Evolutionary conservation across 1,284 basidiomycete genomes (phyloP).

Genomic region (Inonotus obliquus): DNA sequence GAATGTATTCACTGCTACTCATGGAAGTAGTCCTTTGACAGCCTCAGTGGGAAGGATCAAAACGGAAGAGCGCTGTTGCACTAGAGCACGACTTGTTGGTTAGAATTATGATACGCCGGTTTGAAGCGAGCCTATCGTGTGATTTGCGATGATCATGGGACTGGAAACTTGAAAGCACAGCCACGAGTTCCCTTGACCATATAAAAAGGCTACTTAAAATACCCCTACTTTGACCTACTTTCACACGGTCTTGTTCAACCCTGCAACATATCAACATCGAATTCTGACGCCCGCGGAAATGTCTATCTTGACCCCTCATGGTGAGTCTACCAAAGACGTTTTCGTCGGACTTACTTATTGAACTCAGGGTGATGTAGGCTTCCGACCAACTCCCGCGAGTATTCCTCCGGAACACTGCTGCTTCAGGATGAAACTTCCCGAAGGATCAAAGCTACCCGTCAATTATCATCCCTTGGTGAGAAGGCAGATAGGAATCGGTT

Average conservation of each 20-base stretch:
- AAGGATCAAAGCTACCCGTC: constrained; percentile 36
- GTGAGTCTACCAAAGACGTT: not conserved
- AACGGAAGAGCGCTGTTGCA: not conserved
- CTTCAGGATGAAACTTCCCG: constrained; percentile 41
- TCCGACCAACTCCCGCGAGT: constrained; percentile 58
- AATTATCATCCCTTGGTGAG: constrained; percentile 62
- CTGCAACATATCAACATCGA: not conserved
- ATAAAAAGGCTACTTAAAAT: not conserved
- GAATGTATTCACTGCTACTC: not conserved
- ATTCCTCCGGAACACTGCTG: constrained; percentile 48
- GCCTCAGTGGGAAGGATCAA: too few relatives aligned
- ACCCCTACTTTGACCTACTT: too few relatives aligned
- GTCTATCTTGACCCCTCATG: constrained; percentile 4
- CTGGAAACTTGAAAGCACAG: not conserved
- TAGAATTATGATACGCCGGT: not conserved
- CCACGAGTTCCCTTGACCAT: not conserved
- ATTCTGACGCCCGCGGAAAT: not conserved
- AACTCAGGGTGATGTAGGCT: constrained; percentile 21
- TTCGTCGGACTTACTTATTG: not conserved
- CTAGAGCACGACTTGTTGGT: not conserved
- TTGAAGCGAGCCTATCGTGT: not conserved
- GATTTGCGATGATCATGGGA: not conserved
- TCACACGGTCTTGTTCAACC: not conserved
- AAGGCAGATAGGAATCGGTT: not conserved
- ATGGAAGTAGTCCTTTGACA: too few relatives aligned